Percentiles rank a stretch among this genome's conserved stretches.
Evolutionary conservation across 352 stramenopile genomes (phyloP).

Genomic region (Phytophthora cactorum): DNA sequence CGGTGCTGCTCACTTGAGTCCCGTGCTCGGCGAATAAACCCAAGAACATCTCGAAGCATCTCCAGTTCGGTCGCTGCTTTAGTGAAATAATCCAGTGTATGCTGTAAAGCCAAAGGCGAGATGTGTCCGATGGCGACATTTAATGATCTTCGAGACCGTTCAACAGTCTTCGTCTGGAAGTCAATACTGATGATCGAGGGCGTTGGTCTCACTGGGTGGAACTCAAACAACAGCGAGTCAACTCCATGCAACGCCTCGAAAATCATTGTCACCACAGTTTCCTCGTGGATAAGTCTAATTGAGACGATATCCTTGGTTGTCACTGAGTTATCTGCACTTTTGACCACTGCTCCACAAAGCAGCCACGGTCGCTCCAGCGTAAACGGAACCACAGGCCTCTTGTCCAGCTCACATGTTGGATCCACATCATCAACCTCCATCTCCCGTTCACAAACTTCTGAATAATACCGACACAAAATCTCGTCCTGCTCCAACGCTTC

Average conservation of each 20-base stretch:
- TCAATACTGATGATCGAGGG: slow-evolving; percentile 45
- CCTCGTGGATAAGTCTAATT: slow-evolving; percentile 52
- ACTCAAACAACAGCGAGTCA: slow-evolving; percentile 60
- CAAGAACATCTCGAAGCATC: slow-evolving; percentile 51
- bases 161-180: slow-evolving; percentile 32
- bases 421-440: slow-evolving; percentile 17
- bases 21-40: slow-evolving; percentile 26
- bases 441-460: slow-evolving; percentile 8
- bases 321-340: slow-evolving; percentile 1
- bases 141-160: slow-evolving; percentile 32
- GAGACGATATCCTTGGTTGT: slow-evolving; percentile 9
- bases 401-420: slow-evolving; percentile 20
- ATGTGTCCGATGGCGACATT: slow-evolving; percentile 52
- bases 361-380: slow-evolving; percentile 46
- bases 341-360: slow-evolving; percentile 37
- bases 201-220: slow-evolving; percentile 6
- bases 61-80: slow-evolving; percentile 53
- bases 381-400: slow-evolving; percentile 24
- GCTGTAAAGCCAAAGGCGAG: slow-evolving; percentile 48
- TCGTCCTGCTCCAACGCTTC: slow-evolving; percentile 32
- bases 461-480: slow-evolving; percentile 57
- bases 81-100: slow-evolving; percentile 41
- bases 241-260: slow-evolving; percentile 69
- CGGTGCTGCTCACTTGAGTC: slow-evolving; percentile 21
- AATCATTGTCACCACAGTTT: slow-evolving; percentile 49